Evolutionary conservation across 2,329 filamentous ascomycete genomes (phyloP).

Genomic region (Xylaria sp.): DNA sequence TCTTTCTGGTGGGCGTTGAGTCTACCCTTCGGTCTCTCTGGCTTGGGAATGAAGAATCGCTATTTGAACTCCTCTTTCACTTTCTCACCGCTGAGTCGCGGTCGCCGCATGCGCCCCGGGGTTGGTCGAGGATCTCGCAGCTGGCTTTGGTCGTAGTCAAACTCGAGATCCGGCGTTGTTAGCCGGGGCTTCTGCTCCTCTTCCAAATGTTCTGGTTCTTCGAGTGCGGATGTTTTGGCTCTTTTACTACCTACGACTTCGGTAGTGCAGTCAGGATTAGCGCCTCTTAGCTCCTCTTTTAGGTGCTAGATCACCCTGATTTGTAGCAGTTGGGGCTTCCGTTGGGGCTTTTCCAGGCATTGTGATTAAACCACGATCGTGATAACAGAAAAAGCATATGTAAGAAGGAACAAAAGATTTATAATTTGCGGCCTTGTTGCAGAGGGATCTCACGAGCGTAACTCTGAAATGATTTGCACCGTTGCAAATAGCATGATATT

Average conservation of each 20-base stretch:
- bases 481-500: neutral
- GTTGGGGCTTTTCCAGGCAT: slow-evolving; percentile 1
- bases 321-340: neutral
- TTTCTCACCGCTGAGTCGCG: slow-evolving; percentile 22
- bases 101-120: slow-evolving; percentile 41
- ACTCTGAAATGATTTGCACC: neutral
- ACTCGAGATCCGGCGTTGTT: slow-evolving; percentile 45
- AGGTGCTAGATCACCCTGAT: neutral
- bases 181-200: slow-evolving; percentile 37
- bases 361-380: neutral
- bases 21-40: slow-evolving; percentile 36
- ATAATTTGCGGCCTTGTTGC: neutral
- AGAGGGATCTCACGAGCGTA: neutral
- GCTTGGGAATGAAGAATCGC: slow-evolving; percentile 31
- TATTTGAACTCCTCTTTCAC: slow-evolving; percentile 34
- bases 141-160: slow-evolving; percentile 44
- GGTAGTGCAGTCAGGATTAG: neutral
- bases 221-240: slow-evolving; percentile 15
- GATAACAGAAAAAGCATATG: neutral
- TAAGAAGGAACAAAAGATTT: neutral
- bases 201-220: slow-evolving; percentile 16
- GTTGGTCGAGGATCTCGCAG: slow-evolving; percentile 44
- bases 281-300: slow-evolving; percentile 19
- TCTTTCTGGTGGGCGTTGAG: slow-evolving; percentile 35
- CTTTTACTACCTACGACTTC: slow-evolving; percentile 13